Conservation (phyloP, 805 yeast genomes). For the Lachancea nothofagi region DNA sequence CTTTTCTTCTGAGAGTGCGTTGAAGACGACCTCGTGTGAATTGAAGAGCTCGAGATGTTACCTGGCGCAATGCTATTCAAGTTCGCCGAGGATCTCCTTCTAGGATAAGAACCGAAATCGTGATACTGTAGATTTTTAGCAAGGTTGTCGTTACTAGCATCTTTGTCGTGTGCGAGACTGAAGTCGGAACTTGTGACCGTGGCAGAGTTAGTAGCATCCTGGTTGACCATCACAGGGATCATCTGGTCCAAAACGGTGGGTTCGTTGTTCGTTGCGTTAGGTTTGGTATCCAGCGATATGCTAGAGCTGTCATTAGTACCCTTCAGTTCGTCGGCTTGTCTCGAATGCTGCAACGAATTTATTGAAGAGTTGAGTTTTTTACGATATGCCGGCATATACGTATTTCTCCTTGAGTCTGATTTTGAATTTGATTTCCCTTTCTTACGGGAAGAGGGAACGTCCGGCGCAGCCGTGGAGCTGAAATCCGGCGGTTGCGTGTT, state of each 20-base stretch:
- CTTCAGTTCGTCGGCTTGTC: conserved; percentile 21
- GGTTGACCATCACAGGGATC: conserved; percentile 19
- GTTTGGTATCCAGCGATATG: conserved; percentile 16
- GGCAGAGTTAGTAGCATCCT: conserved; percentile 10
- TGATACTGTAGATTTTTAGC: conserved; percentile 21
- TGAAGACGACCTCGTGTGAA: conserved; percentile 26
- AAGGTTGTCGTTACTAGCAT: conserved; percentile 16
- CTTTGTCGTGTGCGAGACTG: conserved; percentile 2
- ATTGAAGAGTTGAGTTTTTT: conserved; percentile 30
- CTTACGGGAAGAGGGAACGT: background rate
- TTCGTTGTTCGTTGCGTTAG: conserved; percentile 13
- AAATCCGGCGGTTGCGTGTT: conserved; percentile 11
- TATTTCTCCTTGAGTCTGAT: conserved; percentile 8
- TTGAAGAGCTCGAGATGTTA: conserved; percentile 16
- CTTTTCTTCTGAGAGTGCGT: conserved; percentile 22
- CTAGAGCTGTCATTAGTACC: conserved; percentile 14
- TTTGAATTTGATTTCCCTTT: conserved; percentile 1
- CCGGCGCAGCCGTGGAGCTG: background rate
- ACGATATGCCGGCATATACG: conserved; percentile 37
- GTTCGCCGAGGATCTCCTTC: conserved; percentile 18
- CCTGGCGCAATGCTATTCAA: conserved; percentile 11
- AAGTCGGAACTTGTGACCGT: conserved; percentile 5
- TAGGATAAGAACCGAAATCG: conserved; percentile 29
- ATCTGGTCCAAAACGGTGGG: conserved; percentile 22
- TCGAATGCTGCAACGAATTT: conserved; percentile 19